Conservation (phyloP, 768 basidiomycete species). For the Xerocomellus intermedius region DNA sequence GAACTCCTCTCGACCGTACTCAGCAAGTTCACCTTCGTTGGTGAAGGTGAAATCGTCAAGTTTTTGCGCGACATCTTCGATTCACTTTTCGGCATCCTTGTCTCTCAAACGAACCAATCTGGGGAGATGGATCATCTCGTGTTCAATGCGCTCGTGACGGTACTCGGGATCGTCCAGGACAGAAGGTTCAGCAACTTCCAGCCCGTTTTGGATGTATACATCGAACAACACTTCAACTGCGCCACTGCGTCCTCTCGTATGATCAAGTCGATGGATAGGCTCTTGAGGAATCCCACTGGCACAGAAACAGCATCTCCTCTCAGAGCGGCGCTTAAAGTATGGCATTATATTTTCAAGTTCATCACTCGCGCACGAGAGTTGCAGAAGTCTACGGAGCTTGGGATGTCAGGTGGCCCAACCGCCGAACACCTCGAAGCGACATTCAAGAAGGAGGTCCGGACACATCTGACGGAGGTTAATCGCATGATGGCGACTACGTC, state of each 20-base stretch:
- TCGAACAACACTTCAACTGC: conserved; percentile 83
- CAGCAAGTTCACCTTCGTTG: conserved; percentile 85
- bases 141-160: conserved; percentile 87
- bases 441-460: conserved; percentile 80
- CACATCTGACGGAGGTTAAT: conserved; percentile 79
- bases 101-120: conserved; percentile 67
- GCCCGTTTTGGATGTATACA: conserved; percentile 90
- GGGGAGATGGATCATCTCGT: conserved; percentile 83
- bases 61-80: conserved; percentile 91
- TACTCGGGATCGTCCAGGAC: conserved; percentile 91
- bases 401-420: conserved; percentile 77
- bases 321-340: conserved; percentile 90
- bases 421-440: conserved; percentile 80
- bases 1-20: conserved; percentile 70
- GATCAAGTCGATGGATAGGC: conserved; percentile 81
- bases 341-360: conserved; percentile 96
- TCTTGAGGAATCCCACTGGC: conserved; percentile 71
- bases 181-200: conserved; percentile 94
- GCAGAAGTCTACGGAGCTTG: conserved; percentile 78
- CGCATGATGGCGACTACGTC: conserved; percentile 81
- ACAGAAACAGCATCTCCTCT: conserved; percentile 73
- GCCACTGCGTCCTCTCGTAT: conserved; percentile 81
- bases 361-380: conserved; percentile 86
- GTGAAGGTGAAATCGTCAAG: conserved; percentile 93
- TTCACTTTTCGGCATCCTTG: conserved; percentile 85